A percentile compares a stretch with the other conserved stretches of the same genome.
These are phyloP conservation scores for Pachysandra terminalis DNA, from an alignment of 164 flowering plant genomes.

Conservation along the genomic window DNA sequence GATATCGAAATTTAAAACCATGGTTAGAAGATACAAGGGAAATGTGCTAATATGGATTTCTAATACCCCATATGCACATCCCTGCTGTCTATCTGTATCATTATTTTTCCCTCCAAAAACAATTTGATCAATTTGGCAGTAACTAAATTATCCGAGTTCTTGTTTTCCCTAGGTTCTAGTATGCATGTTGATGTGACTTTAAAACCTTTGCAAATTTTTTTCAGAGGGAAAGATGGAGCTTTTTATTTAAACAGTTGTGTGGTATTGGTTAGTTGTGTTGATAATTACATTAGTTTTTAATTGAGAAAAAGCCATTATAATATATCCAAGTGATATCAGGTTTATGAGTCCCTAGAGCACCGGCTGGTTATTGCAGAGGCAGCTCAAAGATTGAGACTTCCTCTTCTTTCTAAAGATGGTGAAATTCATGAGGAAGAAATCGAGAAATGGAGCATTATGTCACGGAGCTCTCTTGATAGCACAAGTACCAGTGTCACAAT, in stretches of 20 bases:
- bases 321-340: slow-evolving; percentile 33
- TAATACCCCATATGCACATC: background rate
- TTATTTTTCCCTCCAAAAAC: too few species aligned
- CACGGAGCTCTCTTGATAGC: slow-evolving; percentile 88
- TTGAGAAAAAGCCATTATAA: background rate
- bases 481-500: slow-evolving; percentile 66
- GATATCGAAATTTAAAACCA: too few species aligned
- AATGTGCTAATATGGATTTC: background rate
- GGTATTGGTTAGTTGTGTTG: background rate
- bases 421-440: slow-evolving; percentile 94
- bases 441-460: slow-evolving; percentile 79
- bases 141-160: too few species aligned
- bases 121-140: background rate
- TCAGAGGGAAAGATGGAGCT: background rate
- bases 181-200: background rate
- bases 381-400: slow-evolving; percentile 90
- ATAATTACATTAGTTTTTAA: background rate
- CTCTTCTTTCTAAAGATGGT: slow-evolving; percentile 90
- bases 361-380: slow-evolving; percentile 86
- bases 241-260: background rate
- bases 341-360: slow-evolving; percentile 82
- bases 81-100: background rate
- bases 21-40: background rate
- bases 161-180: too few species aligned
- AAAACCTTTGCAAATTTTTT: background rate